These are phyloP conservation scores for Saraca asoca DNA, from an alignment of 331 rosid genomes.

Conservation along the genomic window DNA sequence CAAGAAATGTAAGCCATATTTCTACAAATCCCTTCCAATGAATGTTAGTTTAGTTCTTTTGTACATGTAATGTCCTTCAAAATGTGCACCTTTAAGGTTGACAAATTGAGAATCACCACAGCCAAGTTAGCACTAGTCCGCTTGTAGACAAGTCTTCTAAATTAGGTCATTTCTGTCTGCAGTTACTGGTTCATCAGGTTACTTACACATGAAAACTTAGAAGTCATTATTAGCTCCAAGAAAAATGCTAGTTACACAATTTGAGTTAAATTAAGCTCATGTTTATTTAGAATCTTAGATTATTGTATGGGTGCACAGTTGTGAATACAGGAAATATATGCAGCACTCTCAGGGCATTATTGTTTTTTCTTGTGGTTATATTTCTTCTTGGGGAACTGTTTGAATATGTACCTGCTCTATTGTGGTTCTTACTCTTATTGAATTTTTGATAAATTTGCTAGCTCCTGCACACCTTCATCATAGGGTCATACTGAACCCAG, in stretches of 20 bases:
- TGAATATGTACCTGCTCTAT: conserved; percentile 26
- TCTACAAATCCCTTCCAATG: not conserved
- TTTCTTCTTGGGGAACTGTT: not conserved
- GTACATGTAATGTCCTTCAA: not conserved
- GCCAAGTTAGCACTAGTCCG: too few species aligned
- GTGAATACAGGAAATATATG: not conserved
- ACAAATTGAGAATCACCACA: too few species aligned
- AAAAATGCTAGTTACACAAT: not conserved
- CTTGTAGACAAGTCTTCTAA: too few species aligned
- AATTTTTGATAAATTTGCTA: conserved; percentile 22
- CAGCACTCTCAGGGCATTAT: not conserved
- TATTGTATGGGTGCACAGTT: too few species aligned
- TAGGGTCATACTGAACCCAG: conserved; percentile 26
- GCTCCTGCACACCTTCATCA: not conserved
- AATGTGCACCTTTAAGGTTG: too few species aligned
- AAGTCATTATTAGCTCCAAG: not conserved
- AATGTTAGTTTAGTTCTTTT: not conserved
- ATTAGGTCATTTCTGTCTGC: too few species aligned
- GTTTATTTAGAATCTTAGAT: too few species aligned
- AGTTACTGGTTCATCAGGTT: not conserved
- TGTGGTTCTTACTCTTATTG: conserved; percentile 22
- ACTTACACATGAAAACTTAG: conserved; percentile 21
- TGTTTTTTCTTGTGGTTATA: too few species aligned
- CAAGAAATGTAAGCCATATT: conserved; percentile 40
- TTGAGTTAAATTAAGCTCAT: conserved; percentile 1